A percentile compares a stretch with the other conserved stretches of the same genome.
Conservation (phyloP, 2,329 filamentous ascomycete species). For the Fusarium verrucosum region DNA sequence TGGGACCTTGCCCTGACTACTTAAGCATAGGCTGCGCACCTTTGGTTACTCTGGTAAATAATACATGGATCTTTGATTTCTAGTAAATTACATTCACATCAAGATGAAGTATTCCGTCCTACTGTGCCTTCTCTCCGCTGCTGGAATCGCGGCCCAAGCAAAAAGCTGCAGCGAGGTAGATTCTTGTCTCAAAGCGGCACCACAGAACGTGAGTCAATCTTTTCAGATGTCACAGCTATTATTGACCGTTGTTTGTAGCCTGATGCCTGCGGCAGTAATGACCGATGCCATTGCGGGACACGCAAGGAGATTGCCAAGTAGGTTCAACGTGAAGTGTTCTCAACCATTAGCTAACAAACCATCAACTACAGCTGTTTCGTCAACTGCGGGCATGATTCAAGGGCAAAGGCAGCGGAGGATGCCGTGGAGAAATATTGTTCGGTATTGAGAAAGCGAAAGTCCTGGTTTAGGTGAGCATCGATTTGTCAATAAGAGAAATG, state of each 20-base stretch:
- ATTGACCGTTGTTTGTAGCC: neutral
- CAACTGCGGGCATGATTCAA: conserved; percentile 1
- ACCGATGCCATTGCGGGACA: conserved; percentile 21
- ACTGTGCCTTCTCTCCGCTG: neutral
- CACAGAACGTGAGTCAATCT: neutral
- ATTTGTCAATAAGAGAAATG: no score
- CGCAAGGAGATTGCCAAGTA: conserved; percentile 18
- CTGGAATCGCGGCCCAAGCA: conserved; percentile 6
- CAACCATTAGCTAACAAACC: neutral
- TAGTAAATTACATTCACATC: neutral
- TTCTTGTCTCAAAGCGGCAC: conserved; percentile 16
- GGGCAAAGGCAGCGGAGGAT: neutral
- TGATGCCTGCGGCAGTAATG: neutral
- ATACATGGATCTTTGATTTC: no score
- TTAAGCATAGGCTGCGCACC: neutral
- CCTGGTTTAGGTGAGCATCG: neutral
- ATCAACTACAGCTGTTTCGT: neutral
- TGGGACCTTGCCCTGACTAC: neutral
- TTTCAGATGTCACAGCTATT: rapidly evolving
- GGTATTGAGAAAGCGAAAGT: neutral
- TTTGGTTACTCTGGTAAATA: rapidly evolving
- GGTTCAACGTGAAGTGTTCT: neutral
- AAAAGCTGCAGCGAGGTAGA: conserved; percentile 3
- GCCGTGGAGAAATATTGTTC: conserved; percentile 17
- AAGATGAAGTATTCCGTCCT: conserved; percentile 9